Conservation (phyloP, 2,329 filamentous ascomycete species). For the Fusarium austroafricanum region DNA sequence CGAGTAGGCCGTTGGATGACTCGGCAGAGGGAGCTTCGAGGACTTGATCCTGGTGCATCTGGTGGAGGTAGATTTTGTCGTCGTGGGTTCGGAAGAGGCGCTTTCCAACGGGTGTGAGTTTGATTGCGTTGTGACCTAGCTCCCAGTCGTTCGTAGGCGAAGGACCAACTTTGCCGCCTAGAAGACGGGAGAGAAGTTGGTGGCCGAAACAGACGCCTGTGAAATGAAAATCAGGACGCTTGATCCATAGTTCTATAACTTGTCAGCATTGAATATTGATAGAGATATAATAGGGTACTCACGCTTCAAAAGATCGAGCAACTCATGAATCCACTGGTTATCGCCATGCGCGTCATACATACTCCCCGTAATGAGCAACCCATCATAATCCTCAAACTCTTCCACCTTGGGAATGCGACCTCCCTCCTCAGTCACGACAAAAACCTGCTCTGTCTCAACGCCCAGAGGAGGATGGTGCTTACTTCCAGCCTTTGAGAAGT, state of each 20-base stretch:
- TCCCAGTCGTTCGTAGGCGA: constrained; percentile 78
- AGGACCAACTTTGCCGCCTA: constrained; percentile 74
- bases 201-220: constrained; percentile 87
- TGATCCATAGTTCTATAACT: constrained; percentile 59
- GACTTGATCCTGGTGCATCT: constrained; percentile 85
- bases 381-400: constrained; percentile 73
- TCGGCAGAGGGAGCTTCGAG: constrained; percentile 66
- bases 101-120: constrained; percentile 73
- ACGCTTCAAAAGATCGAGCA: constrained; percentile 69
- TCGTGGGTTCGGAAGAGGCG: constrained; percentile 72
- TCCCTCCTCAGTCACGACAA: constrained; percentile 62
- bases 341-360: constrained; percentile 77
- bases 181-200: constrained; percentile 78
- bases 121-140: constrained; percentile 72
- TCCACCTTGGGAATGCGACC: constrained; percentile 59
- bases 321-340: constrained; percentile 77
- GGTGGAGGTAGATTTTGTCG: constrained; percentile 69
- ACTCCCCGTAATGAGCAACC: constrained; percentile 78
- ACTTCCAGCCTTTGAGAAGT: constrained; percentile 63
- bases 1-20: constrained; percentile 56
- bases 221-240: constrained; percentile 65
- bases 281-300: background rate
- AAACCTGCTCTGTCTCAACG: constrained; percentile 66
- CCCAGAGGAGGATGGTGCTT: constrained; percentile 65
- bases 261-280: background rate